These are phyloP conservation scores for Leccinum disarticulatum DNA, from an alignment of 768 basidiomycete species.

Conservation along the genomic window DNA sequence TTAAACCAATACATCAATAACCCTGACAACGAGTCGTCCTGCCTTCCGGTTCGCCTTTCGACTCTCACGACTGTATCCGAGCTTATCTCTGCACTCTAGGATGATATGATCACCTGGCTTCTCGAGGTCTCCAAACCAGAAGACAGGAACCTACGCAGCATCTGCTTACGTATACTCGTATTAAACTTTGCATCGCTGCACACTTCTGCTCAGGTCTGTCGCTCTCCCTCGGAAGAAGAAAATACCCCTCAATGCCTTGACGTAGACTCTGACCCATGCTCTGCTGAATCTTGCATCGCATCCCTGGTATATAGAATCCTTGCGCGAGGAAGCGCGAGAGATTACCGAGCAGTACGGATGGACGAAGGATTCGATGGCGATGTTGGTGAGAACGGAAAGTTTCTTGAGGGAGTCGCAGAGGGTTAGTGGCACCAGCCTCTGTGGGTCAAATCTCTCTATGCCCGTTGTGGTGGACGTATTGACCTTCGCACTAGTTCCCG, in stretches of 20 bases:
- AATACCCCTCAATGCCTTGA: slow-evolving; percentile 3
- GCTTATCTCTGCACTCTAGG: slow-evolving; percentile 22
- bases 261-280: slow-evolving; percentile 37
- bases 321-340: slow-evolving; percentile 41
- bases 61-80: slow-evolving; percentile 1
- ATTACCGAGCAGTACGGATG: slow-evolving; percentile 34
- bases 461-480: not conserved
- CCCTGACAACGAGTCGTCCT: slow-evolving; percentile 17
- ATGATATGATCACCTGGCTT: slow-evolving; percentile 44
- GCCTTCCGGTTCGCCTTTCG: slow-evolving; percentile 33
- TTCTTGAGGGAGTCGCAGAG: slow-evolving; percentile 45
- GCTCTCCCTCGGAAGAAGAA: not conserved
- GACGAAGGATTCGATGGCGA: slow-evolving; percentile 33
- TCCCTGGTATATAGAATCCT: slow-evolving; percentile 38
- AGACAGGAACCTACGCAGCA: slow-evolving; percentile 28
- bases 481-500: slow-evolving; percentile 26
- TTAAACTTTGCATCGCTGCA: slow-evolving; percentile 41
- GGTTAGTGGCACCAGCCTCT: slow-evolving; percentile 32
- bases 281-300: slow-evolving; percentile 41
- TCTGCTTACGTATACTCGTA: slow-evolving; percentile 35
- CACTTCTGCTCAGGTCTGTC: slow-evolving; percentile 33
- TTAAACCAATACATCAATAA: slow-evolving; percentile 27
- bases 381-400: slow-evolving; percentile 41
- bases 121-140: slow-evolving; percentile 32
- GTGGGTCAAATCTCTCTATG: slow-evolving; percentile 22